phyloP scores from a whole-genome alignment of 208 protist species.

The Acanthamoeba healyi region DNA sequence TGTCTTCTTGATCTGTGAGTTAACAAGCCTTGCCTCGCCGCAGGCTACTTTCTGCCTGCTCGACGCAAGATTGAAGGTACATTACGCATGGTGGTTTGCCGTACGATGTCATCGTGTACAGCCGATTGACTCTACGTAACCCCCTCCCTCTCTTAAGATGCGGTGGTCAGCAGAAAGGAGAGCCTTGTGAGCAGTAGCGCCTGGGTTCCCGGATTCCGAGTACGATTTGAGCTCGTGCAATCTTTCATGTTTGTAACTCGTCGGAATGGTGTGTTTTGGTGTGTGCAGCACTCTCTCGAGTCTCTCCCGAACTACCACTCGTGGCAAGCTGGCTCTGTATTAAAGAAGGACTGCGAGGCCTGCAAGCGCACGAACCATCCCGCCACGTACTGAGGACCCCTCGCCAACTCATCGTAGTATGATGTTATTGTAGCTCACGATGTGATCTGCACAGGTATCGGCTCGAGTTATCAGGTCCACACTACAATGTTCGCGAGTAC shows the following conservation, averaged over 20 bases:
- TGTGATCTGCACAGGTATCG: background rate
- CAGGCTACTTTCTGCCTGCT: conserved; percentile 8
- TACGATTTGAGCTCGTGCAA: background rate
- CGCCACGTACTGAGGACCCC: background rate
- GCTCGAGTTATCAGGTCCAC: conserved; percentile 3
- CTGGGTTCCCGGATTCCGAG: background rate
- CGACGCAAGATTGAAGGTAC: conserved; percentile 18
- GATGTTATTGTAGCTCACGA: background rate
- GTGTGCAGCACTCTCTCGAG: background rate
- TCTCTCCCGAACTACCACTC: conserved; percentile 21
- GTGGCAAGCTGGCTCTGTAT: background rate
- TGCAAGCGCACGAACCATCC: conserved; percentile 17
- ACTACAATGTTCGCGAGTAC: background rate
- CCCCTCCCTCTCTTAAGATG: no score
- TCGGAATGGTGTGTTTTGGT: background rate
- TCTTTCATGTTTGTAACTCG: no score
- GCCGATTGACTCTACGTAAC: no score
- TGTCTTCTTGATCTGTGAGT: no score
- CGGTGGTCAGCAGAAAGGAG: conserved; percentile 30
- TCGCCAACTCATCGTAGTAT: background rate
- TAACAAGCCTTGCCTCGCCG: no score
- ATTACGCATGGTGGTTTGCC: no score
- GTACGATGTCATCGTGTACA: no score
- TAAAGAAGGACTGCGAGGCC: conserved; percentile 36
- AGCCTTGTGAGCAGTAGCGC: conserved; percentile 37